Evolutionary conservation across 1,284 basidiomycete genomes (phyloP).

Genomic region (Afroboletus lepidellus): DNA sequence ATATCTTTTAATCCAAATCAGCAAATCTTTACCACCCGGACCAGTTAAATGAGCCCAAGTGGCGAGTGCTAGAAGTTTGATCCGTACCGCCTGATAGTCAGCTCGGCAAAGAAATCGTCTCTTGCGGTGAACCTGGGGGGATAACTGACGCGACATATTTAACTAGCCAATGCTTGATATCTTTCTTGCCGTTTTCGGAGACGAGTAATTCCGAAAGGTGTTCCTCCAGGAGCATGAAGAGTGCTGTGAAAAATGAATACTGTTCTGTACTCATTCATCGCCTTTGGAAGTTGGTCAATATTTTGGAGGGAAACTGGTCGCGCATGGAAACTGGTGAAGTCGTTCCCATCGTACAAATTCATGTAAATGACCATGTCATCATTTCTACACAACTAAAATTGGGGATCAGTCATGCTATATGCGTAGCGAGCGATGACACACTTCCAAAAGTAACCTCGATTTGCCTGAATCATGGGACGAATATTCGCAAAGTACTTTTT

Average conservation of each 20-base stretch:
- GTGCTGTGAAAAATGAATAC: slow-evolving; percentile 9
- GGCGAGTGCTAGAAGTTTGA: background rate
- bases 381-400: slow-evolving; percentile 1
- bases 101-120: background rate
- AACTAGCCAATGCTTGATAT: background rate
- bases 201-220: background rate
- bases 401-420: background rate
- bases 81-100: background rate
- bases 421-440: background rate
- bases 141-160: background rate
- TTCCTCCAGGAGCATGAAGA: slow-evolving; percentile 11
- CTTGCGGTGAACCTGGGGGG: background rate
- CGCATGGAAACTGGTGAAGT: slow-evolving; percentile 4
- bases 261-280: background rate
- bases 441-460: slow-evolving; percentile 5
- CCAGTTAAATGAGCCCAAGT: background rate
- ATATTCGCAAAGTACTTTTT: background rate
- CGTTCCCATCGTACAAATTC: slow-evolving; percentile 9
- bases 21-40: background rate
- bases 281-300: slow-evolving; percentile 7
- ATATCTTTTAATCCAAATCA: too few relatives aligned
- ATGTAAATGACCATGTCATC: slow-evolving; percentile 19
- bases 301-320: slow-evolving; percentile 3
- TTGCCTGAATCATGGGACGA: background rate
- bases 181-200: background rate